phyloP scores from a whole-genome alignment of 345 rosid species.

The Reutealis trisperma region DNA sequence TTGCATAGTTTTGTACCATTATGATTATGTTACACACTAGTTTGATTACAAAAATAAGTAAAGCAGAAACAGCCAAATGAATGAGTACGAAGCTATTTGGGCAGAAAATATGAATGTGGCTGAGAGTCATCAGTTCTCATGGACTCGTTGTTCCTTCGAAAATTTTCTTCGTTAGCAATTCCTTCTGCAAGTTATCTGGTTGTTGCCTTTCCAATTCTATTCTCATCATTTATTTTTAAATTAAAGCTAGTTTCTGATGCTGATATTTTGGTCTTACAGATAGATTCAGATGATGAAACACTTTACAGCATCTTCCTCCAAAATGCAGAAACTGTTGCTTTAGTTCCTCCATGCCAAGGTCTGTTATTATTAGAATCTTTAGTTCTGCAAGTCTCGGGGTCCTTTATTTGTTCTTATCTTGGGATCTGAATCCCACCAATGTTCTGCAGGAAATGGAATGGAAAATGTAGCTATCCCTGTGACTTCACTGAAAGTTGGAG shows the following conservation, averaged over 20 bases:
- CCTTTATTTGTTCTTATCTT: neutral
- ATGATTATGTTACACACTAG: neutral
- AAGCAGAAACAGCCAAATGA: neutral
- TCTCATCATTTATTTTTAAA: neutral
- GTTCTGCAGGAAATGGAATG: slow-evolving; percentile 43
- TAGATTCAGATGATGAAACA: slow-evolving; percentile 35
- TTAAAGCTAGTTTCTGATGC: neutral
- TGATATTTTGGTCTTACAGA: slow-evolving; percentile 37
- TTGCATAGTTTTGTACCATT: neutral
- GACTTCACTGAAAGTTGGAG: slow-evolving; percentile 68
- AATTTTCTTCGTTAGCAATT: neutral
- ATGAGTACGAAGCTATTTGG: neutral
- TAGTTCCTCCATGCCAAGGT: slow-evolving; percentile 64
- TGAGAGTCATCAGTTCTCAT: neutral
- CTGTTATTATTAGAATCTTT: slow-evolving; percentile 5
- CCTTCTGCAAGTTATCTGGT: neutral
- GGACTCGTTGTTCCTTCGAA: neutral
- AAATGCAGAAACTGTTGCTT: slow-evolving; percentile 82
- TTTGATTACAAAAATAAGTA: neutral
- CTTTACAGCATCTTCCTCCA: slow-evolving; percentile 64
- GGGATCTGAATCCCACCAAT: neutral
- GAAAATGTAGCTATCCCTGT: slow-evolving; percentile 53
- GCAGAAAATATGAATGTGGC: neutral
- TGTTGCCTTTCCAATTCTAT: neutral
- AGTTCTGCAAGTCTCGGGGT: neutral